A percentile compares a stretch with the other conserved stretches of the same genome.
phyloP scores from a whole-genome alignment of 2,329 filamentous ascomycete genomes.

The Diaporthe sp. region DNA sequence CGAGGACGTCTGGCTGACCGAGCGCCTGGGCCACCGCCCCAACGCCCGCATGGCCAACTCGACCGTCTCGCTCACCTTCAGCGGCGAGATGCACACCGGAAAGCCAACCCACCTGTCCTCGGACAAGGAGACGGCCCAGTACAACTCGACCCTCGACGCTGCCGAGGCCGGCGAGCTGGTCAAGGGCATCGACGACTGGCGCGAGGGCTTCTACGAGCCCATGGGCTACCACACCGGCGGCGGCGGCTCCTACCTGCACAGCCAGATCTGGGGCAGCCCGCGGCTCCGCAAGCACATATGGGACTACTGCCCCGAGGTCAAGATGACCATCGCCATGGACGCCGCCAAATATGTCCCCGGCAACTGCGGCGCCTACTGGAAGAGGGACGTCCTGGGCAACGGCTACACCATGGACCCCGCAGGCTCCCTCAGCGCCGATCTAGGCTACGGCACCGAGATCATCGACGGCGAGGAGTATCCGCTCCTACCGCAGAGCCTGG shows the following conservation, averaged over 20 bases:
- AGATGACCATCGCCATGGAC: conserved; percentile 59
- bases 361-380: conserved; percentile 61
- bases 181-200: conserved; percentile 62
- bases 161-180: conserved; percentile 53
- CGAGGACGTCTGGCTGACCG: conserved; percentile 70
- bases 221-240: conserved; percentile 69
- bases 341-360: conserved; percentile 65
- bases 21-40: conserved; percentile 61
- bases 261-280: conserved; percentile 62
- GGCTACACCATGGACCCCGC: conserved; percentile 42
- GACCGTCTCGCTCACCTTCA: conserved; percentile 44
- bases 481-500: conserved; percentile 52
- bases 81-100: conserved; percentile 42
- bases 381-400: conserved; percentile 51
- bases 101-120: conserved; percentile 39
- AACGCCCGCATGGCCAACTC: conserved; percentile 62
- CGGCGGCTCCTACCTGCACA: conserved; percentile 57
- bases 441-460: conserved; percentile 56
- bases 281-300: conserved; percentile 62
- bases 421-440: conserved; percentile 44
- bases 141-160: conserved; percentile 41
- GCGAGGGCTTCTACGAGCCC: conserved; percentile 58
- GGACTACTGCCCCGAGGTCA: conserved; percentile 69
- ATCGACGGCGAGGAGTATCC: conserved; percentile 59
- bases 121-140: conserved; percentile 36